Conservation (phyloP, 1,284 basidiomycete species). For the Ganoderma sinense region DNA sequence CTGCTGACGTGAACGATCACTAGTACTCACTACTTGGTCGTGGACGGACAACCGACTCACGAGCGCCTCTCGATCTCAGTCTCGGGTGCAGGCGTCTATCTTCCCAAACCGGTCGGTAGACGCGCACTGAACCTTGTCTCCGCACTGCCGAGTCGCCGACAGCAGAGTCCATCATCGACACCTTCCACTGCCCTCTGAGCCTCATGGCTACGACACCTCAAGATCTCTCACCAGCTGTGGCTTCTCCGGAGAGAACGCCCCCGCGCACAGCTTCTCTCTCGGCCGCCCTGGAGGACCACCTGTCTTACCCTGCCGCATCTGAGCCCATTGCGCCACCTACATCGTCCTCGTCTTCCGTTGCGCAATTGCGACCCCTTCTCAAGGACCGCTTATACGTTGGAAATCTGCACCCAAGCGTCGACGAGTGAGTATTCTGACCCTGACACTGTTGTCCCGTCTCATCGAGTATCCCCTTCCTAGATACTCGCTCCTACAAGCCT, state of each 20-base stretch:
- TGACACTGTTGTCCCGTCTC: background rate
- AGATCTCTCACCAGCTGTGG: slow-evolving; percentile 13
- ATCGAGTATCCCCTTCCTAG: slow-evolving; percentile 45
- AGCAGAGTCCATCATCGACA: background rate
- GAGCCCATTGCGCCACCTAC: slow-evolving; percentile 16
- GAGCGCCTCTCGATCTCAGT: too few relatives aligned
- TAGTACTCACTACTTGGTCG: too few relatives aligned
- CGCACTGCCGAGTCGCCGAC: slow-evolving; percentile 1
- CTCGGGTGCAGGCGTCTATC: too few relatives aligned
- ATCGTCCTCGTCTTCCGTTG: slow-evolving; percentile 26
- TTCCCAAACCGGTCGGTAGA: background rate
- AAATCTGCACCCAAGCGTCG: slow-evolving; percentile 87
- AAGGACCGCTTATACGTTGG: slow-evolving; percentile 90
- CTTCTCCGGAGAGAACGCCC: slow-evolving; percentile 4
- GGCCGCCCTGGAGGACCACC: slow-evolving; percentile 25
- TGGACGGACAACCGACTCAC: too few relatives aligned
- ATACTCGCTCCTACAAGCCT: slow-evolving; percentile 88
- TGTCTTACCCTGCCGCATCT: slow-evolving; percentile 36
- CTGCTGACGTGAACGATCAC: too few relatives aligned
- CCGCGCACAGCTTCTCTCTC: slow-evolving; percentile 9
- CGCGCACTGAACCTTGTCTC: slow-evolving; percentile 8
- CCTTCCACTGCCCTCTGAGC: slow-evolving; percentile 4
- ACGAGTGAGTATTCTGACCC: slow-evolving; percentile 70
- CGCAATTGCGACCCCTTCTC: slow-evolving; percentile 40
- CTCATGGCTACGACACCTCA: slow-evolving; percentile 18